Base-by-base conservation (phyloP, 2,329 filamentous ascomycete species). In the Ilyonectria sp. region DNA sequence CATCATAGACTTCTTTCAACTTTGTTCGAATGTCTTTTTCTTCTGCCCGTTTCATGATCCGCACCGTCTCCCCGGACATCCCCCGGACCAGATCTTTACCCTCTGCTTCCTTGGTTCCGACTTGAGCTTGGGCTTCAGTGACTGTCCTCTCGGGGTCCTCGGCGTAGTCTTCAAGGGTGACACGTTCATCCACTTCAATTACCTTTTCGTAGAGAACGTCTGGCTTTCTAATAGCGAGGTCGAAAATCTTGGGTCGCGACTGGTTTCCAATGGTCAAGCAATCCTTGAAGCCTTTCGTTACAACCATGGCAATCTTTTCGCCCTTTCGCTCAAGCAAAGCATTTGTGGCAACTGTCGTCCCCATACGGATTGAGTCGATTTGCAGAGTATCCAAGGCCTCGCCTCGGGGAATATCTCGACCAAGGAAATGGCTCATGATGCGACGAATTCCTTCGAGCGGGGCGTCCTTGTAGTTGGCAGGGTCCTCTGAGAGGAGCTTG, bases 281-380 rank as follows among this genome's bases (percentile, higher is more conserved):
- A 79, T 98, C 94, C 73, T 90, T 91, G 85, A 97, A 97, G 0
- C 95, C 95, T 72, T 91, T 91, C 1, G 94, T 97, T 11, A 97
- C 93, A 1, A 97, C 90, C 80, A 98, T 87, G 15, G 93, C 94
- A 77, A 96, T 95, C 73, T 90, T 90, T 82, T 97, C 94, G 54
- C 95, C 95, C 80, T 97, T 97, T 65, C 95, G 86, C 81, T 98
- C 95, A 2, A 98, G 86, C 63, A 98, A 82, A 0, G 95, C 95
- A 79, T 98, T 98, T 1, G 95, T 98, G 10, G 95, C 95, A 13
- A 98, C 94, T 0, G 95, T 98, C 1, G 95, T 98, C 50, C 95
- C 95, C 95, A 98, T 98, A 54, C 95, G 92, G 78, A 98, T 97
- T 62, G 93, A 94, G 74, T 96, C 93, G 74, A 98, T 97, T 76